These are phyloP conservation scores for Lolium multiflorum DNA, from an alignment of 176 grass and related monocot genomes.

Conservation along the genomic window DNA sequence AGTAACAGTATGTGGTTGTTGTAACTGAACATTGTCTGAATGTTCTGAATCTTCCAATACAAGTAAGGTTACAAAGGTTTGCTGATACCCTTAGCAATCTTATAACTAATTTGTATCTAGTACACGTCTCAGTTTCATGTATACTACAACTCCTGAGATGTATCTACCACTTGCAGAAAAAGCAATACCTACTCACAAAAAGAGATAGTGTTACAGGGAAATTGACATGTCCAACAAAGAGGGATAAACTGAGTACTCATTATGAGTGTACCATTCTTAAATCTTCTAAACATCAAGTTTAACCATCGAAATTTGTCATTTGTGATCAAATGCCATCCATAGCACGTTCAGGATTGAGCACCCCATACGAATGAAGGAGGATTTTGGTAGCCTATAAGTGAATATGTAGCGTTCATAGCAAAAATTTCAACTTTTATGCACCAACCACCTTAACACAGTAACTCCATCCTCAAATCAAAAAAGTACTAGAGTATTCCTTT, in stretches of 20 bases:
- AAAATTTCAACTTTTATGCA: not conserved
- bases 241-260: not conserved
- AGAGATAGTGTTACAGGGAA: not conserved
- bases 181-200: not conserved
- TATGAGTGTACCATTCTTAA: not conserved
- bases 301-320: not conserved
- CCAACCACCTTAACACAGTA: not conserved
- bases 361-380: slow-evolving; percentile 14
- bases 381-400: not conserved
- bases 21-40: not conserved
- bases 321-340: not conserved
- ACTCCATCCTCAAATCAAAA: not conserved
- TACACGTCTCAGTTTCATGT: not conserved
- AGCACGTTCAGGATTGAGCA: not conserved
- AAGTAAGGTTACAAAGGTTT: slow-evolving; percentile 22
- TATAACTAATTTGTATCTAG: slow-evolving; percentile 15
- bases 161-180: not conserved
- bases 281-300: not conserved
- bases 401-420: not conserved
- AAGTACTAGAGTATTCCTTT: not conserved
- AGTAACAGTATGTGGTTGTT: not conserved
- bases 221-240: not conserved
- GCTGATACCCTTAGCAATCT: not conserved
- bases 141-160: not conserved
- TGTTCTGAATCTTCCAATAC: not conserved